A percentile compares a stretch with the other conserved stretches of the same genome.
Conservation (phyloP, 2,329 filamentous ascomycete genomes). For the Coniochaeta sp. region DNA sequence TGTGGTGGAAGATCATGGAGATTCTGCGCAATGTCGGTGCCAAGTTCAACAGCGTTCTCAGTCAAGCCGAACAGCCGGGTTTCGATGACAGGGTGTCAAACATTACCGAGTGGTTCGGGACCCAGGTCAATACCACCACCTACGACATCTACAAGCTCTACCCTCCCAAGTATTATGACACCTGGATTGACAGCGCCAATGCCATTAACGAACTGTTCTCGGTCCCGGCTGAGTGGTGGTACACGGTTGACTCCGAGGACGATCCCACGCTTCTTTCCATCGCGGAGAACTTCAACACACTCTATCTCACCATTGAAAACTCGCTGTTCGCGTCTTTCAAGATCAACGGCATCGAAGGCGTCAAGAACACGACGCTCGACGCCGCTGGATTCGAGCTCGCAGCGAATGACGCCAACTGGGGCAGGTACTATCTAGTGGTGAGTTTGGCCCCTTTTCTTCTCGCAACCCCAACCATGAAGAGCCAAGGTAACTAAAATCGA, state of each 20-base stretch:
- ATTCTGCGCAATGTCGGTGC: conserved; percentile 13
- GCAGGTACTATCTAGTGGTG: conserved; percentile 10
- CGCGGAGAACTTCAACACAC: not conserved
- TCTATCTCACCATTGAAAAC: conserved; percentile 7
- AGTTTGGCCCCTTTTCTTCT: not conserved
- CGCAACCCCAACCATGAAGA: not conserved
- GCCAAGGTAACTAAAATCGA: not conserved
- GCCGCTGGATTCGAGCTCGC: not conserved
- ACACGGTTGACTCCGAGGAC: not conserved
- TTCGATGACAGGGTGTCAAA: no score
- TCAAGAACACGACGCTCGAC: not conserved
- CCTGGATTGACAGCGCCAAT: conserved; percentile 5
- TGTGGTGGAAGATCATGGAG: conserved; percentile 34
- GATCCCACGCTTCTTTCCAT: not conserved
- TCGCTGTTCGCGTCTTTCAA: conserved; percentile 16
- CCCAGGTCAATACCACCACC: conserved; percentile 16
- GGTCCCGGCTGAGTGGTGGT: conserved; percentile 4
- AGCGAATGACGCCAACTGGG: conserved; percentile 4
- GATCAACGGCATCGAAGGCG: conserved; percentile 10
- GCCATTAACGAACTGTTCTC: conserved; percentile 2
- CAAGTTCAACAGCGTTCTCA: no score
- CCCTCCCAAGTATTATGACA: conserved; percentile 9
- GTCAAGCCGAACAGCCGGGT: no score
- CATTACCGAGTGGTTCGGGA: conserved; percentile 9
- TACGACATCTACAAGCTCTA: conserved; percentile 18